Conservation (phyloP, 768 basidiomycete species). For the Lentinula boryana region DNA sequence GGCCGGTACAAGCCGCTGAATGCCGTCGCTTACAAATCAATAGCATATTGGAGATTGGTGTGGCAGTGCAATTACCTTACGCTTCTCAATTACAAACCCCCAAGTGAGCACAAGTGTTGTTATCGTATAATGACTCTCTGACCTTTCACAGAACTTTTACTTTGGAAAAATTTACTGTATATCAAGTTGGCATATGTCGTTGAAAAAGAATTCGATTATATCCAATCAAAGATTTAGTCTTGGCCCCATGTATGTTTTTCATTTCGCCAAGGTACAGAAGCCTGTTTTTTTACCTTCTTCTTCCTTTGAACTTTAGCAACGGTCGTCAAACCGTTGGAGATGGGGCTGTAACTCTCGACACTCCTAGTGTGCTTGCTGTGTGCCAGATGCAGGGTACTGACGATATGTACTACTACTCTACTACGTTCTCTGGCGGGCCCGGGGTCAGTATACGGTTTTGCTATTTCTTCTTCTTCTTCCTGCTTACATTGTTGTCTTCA, state of each 20-base stretch:
- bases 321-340: conserved; percentile 95
- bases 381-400: conserved; percentile 78
- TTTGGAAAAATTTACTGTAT: conserved; percentile 7
- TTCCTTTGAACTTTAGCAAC: conserved; percentile 57
- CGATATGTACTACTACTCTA: conserved; percentile 87
- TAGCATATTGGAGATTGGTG: not conserved
- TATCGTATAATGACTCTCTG: not conserved
- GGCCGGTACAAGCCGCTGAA: not conserved
- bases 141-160: not conserved
- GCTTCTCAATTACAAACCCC: not conserved
- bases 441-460: conserved; percentile 47
- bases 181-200: conserved; percentile 88
- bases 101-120: not conserved
- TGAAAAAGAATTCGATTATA: conserved; percentile 63
- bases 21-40: not conserved
- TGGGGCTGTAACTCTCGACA: conserved; percentile 85
- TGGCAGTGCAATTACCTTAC: not conserved
- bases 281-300: not conserved
- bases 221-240: conserved; percentile 81
- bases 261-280: not conserved
- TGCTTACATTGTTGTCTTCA: conserved; percentile 21
- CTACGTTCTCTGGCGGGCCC: conserved; percentile 91
- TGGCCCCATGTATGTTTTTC: conserved; percentile 79
- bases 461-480: not conserved
- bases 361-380: conserved; percentile 77